These are phyloP conservation scores for Aspergillus pseudotamarii DNA, from an alignment of 2,329 filamentous ascomycete genomes.

Conservation along the genomic window DNA sequence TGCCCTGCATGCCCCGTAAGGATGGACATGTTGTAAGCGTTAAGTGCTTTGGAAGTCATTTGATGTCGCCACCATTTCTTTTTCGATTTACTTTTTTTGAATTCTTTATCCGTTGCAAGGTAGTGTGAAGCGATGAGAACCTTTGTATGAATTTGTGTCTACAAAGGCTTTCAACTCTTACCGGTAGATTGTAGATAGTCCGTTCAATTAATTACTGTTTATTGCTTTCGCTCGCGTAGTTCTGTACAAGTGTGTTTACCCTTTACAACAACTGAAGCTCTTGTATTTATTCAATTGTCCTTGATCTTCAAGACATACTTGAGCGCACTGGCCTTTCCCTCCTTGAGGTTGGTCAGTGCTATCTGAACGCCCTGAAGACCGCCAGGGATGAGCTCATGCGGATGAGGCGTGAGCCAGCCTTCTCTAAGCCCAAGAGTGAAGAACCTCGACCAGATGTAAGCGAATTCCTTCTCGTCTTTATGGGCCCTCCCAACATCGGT, in stretches of 20 bases:
- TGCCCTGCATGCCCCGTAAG: too few relatives aligned
- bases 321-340: conserved; percentile 61
- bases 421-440: conserved; percentile 48
- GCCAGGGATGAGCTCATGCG: conserved; percentile 51
- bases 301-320: conserved; percentile 59
- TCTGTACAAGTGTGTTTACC: background rate
- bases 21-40: background rate
- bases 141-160: background rate
- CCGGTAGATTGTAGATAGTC: background rate
- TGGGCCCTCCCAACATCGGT: background rate
- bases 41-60: background rate
- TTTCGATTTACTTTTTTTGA: background rate
- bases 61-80: background rate
- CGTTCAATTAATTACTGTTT: background rate
- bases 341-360: conserved; percentile 57
- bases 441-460: conserved; percentile 47
- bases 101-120: background rate
- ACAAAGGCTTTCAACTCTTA: background rate
- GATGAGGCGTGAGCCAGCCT: conserved; percentile 52
- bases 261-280: background rate
- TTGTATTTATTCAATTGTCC: background rate
- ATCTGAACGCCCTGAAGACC: conserved; percentile 57
- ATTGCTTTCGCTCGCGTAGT: background rate
- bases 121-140: background rate
- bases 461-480: conserved; percentile 26